Base-by-base conservation (phyloP, 2,329 filamentous ascomycete species). In the Trichoderma arundinaceum region DNA sequence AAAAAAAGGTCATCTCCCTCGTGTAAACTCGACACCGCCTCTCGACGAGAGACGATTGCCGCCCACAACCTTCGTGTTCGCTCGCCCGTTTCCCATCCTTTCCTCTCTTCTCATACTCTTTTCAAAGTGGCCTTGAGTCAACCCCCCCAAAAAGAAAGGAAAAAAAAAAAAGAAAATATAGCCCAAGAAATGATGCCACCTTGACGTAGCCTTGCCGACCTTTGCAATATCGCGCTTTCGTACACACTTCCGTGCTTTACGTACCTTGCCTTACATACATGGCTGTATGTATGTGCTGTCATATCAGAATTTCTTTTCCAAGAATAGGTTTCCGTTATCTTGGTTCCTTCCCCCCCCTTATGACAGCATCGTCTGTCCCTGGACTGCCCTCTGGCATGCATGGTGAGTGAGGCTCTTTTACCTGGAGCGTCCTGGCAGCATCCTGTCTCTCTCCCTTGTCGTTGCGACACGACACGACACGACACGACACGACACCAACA, bases 141-240 rank as follows among this genome's bases (percentile, higher is more conserved):
- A 35, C 33, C 44, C 1, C 35, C 35, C 35, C 33, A 35, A 33
- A 15, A 41, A 9, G n/a, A 53, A 17, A 33, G n/a, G 3, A 17
- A 17, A 44, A 51, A 7, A 17, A 22, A 7, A 33, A 33, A 17
- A 35, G 6, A n/a, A 19, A 33, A 35, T 33, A 43, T 39, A 19
- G 22, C 17, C 44, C 46, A 46, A 44, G 46, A 46, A 28, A 65
- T 65, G 63, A 65, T 65, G 63, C 53, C 53, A 65, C 54, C 48
- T 51, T 65, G 53, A 59, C 63, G 63, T 65, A 59, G 63, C 28
- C 39, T 53, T 48, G 35, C 38, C 22, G 28, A 19, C 38, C 28
- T 49, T 10, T 49, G 13, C 49, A 41, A 43, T 41, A 49, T 51
- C 51, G 44, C 62, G 19, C 13, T 43, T 51, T 12, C 22, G 10